Base-by-base conservation (phyloP, 83 land plant genomes). In the Diphasiastrum complanatum region DNA sequence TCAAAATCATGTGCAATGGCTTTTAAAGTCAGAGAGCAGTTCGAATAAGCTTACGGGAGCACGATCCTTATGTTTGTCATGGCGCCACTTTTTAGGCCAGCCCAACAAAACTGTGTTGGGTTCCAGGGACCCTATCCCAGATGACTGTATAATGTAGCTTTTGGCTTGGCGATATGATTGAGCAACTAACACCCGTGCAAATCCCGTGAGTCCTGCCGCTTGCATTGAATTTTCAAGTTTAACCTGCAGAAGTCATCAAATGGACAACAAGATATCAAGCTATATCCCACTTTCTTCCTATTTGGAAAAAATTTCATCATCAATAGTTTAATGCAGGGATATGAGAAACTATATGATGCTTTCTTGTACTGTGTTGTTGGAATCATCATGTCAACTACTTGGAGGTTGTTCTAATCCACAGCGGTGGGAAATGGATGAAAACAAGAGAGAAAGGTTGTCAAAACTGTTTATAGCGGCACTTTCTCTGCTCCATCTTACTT, bases 31-130 rank as follows among this genome's bases (percentile, higher is more conserved):
- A 60, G 22, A 40, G n/a, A n/a, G n/a, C n/a, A n/a, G n/a, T n/a
- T n/a, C n/a, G n/a, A n/a, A n/a, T n/a, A n/a, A 6, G 51, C 18
- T 60, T 32, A 62, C 72, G 69, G 61, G 58, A 63, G 73, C 59
- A 70, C 33, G 63, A 31, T 51, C 28, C 8, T 70, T 47, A 26
- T 68, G 54, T 33, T 50, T 48, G 8, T 50, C 50, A 8, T 70
- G 69, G 12, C 70, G 58, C 73, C 73, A 70, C 33, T 63, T 70
- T 11, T 51, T 63, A 5, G 73, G 73, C 73, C 73, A 70, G 8
- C 73, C 73, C 5, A 70, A 27, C 3, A 70, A 35, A 14, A 70
- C 27, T 2, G 73, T 70, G n/a, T 70, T 70, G 4, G 73, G 73
- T 50, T 70, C 73, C 66, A 70, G 53, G 38, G 69, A 51, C 22